Percentiles rank a stretch among this genome's conserved stretches.
These are phyloP conservation scores for Phytophthora sp. DNA, from an alignment of 352 stramenopile species.

Conservation along the genomic window DNA sequence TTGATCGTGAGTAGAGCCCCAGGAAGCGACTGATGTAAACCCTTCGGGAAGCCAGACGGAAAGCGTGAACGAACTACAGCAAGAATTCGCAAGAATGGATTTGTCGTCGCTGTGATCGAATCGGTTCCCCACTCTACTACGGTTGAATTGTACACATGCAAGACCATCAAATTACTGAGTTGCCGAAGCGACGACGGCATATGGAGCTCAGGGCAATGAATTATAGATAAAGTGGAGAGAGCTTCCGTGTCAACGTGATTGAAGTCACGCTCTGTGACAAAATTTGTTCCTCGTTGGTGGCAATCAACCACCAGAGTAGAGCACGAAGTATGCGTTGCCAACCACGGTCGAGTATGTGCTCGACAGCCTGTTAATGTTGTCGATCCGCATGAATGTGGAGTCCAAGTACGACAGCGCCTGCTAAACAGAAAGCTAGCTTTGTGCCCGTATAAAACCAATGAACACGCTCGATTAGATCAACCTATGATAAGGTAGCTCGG, in stretches of 20 bases:
- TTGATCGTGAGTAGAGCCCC: background rate
- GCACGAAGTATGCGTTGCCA: background rate
- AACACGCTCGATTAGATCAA: no score
- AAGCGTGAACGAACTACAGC: background rate
- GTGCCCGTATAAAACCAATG: background rate
- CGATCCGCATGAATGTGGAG: background rate
- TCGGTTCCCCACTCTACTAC: conserved; percentile 1
- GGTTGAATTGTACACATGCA: conserved; percentile 24
- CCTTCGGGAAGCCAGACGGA: background rate
- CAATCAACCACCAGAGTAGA: conserved; percentile 12
- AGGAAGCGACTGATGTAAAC: background rate
- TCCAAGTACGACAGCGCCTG: background rate
- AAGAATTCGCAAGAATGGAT: background rate
- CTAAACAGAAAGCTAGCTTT: background rate
- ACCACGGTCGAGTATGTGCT: background rate
- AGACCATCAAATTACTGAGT: conserved; percentile 5
- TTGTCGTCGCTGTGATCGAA: background rate
- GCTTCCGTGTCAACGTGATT: background rate
- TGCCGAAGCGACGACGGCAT: background rate
- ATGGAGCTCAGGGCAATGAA: conserved; percentile 1
- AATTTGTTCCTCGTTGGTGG: background rate
- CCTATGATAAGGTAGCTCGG: no score
- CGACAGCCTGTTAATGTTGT: background rate
- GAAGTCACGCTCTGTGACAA: background rate
- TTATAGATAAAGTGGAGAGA: background rate